Percentiles rank a stretch among this genome's conserved stretches.
phyloP scores from a whole-genome alignment of 2,329 filamentous ascomycete genomes.

The Passalora sequoiae region DNA sequence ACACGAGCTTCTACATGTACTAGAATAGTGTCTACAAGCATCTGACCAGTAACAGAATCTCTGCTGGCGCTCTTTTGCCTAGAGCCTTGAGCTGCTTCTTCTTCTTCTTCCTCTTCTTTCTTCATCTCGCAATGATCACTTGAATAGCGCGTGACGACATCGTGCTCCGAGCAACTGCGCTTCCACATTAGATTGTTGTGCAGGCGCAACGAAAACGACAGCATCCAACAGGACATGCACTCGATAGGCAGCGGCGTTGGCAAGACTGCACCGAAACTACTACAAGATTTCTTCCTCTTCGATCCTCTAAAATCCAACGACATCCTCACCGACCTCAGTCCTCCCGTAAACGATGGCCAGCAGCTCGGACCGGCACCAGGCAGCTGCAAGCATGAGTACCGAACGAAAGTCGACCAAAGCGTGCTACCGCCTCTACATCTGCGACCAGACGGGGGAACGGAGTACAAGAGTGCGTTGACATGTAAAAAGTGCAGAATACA shows the following conservation, averaged over 20 bases:
- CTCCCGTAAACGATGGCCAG: conserved; percentile 42
- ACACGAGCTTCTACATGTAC: background rate
- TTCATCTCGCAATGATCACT: background rate
- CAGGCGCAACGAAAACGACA: conserved; percentile 2
- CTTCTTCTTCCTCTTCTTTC: no score
- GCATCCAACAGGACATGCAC: conserved; percentile 12
- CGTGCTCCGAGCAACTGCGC: background rate
- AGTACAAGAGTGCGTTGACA: conserved; percentile 55
- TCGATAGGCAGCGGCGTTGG: conserved; percentile 30
- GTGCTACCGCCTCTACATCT: conserved; percentile 42
- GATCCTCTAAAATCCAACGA: conserved; percentile 45
- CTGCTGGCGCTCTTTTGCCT: background rate
- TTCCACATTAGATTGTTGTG: background rate
- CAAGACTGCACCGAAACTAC: conserved; percentile 48
- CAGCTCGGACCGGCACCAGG: conserved; percentile 34
- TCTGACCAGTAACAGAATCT: background rate
- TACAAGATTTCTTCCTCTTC: conserved; percentile 49
- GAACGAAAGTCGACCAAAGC: conserved; percentile 53
- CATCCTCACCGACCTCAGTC: conserved; percentile 55
- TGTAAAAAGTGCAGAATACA: conserved; percentile 60
- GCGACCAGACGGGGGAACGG: conserved; percentile 35
- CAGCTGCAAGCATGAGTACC: conserved; percentile 57
- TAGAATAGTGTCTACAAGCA: no score
- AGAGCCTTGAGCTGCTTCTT: background rate
- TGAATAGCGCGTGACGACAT: background rate